Evolutionary conservation across 1,139 yeast species (phyloP), one percentile per base, ranked within the genome.

Genomic region (Magnusiomyces magnusii): DNA sequence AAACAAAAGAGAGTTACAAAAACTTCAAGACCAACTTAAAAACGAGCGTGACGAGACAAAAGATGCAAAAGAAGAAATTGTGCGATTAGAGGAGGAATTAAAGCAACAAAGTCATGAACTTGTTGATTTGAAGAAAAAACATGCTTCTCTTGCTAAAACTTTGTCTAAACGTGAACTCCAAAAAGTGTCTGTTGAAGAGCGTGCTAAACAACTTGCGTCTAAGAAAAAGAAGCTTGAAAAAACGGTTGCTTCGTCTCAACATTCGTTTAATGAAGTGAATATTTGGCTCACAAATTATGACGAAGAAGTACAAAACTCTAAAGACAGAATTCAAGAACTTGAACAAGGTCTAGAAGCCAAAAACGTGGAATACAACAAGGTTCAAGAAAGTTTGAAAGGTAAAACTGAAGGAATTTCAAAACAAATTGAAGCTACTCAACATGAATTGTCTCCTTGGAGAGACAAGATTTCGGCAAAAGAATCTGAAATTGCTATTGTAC

Each of bases 381-480:
- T 92, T 23, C 83, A 93, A 67, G 67, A 78, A 13, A 82, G 82
- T 36, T 77, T 93, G 58, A 84, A 90, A 19, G 86, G 83, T 57
- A 89, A 90, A 68, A 93, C 95, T 0, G 80, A 84, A 17, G 81
- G 74, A 1, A 80, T 84, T 61, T 81, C 90, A 0, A 78, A 78
- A 23, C 79, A 86, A 67, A 85, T 90, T 57, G 89, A 84, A 65
- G 66, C 68, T 5, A 74, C 85, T 49, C 95, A 89, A 67, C 78
- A 78, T 10, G 77, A 85, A 62, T 73, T 91, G 9, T 93, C 88
- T 63, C 99, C 99, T 0, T 91, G 96, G 95, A 84, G 83, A 62
- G 84, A 80, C 42, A 80, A 84, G 64, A 76, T 91, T 47, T 84
- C 83, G 61, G 80, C 80, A 28, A 86, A 86, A 60, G 84, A 83